Evolutionary conservation across 2,329 filamentous ascomycete species (phyloP).

Genomic region (Aspergillus pseudonomiae): DNA sequence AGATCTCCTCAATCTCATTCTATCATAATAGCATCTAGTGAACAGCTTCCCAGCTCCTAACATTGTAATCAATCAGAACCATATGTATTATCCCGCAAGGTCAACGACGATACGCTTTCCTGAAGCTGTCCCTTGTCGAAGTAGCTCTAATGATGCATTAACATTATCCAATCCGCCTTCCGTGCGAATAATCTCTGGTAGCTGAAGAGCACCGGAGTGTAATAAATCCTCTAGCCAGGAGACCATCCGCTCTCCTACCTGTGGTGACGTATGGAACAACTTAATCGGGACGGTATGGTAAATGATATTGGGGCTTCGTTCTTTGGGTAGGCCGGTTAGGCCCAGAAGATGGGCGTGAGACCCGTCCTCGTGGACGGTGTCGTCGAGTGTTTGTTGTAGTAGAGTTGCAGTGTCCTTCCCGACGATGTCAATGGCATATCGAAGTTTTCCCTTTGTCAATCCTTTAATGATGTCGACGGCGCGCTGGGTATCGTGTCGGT

Average conservation of each 20-base stretch:
- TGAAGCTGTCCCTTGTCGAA: slow-evolving; percentile 67
- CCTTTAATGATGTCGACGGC: slow-evolving; percentile 66
- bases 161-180: slow-evolving; percentile 66
- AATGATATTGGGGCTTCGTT: slow-evolving; percentile 47
- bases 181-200: slow-evolving; percentile 68
- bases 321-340: slow-evolving; percentile 68
- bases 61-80: neutral
- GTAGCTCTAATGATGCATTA: slow-evolving; percentile 68
- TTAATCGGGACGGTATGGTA: slow-evolving; percentile 75
- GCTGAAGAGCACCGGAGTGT: slow-evolving; percentile 53
- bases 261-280: slow-evolving; percentile 69
- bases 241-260: slow-evolving; percentile 65
- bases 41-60: neutral
- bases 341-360: slow-evolving; percentile 64
- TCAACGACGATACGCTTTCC: slow-evolving; percentile 70
- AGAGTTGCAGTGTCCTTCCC: slow-evolving; percentile 65
- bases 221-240: slow-evolving; percentile 71
- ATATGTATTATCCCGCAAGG: slow-evolving; percentile 18
- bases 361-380: slow-evolving; percentile 14
- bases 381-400: slow-evolving; percentile 57
- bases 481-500: slow-evolving; percentile 67
- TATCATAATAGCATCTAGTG: neutral
- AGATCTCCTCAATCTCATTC: neutral
- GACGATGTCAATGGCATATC: slow-evolving; percentile 70
- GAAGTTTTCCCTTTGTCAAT: slow-evolving; percentile 60